Conservation (phyloP, 2,329 filamentous ascomycete species). For the Camptophora hylomeconis region DNA sequence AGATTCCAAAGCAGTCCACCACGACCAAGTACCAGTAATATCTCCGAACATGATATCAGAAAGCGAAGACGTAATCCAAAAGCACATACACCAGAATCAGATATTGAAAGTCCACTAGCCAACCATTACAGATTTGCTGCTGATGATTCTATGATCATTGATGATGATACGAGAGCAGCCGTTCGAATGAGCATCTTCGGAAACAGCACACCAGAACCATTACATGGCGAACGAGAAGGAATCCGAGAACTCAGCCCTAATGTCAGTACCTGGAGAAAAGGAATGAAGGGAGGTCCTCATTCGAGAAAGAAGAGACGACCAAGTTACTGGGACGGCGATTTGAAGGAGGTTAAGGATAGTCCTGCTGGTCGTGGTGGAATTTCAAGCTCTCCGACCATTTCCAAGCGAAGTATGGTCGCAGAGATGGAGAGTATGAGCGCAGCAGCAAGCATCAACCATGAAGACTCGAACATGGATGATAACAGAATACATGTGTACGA, state of each 20-base stretch:
- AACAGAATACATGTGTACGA: too few species aligned
- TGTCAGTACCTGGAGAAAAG: constrained; percentile 13
- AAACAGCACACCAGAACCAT: constrained; percentile 3
- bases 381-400: constrained; percentile 4
- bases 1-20: constrained; percentile 17
- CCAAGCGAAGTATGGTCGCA: constrained; percentile 4
- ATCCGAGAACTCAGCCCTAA: constrained; percentile 16
- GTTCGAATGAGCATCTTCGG: constrained; percentile 15
- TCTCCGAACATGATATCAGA: constrained; percentile 3
- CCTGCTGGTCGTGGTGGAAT: constrained; percentile 12
- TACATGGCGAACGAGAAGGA: constrained; percentile 4
- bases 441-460: too few species aligned
- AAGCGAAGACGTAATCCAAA: constrained; percentile 1
- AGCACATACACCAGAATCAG: constrained; percentile 3
- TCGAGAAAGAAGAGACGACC: constrained; percentile 14
- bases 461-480: too few species aligned
- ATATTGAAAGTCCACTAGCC: constrained; percentile 7
- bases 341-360: constrained; percentile 14
- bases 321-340: constrained; percentile 17
- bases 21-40: constrained; percentile 4
- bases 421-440: constrained; percentile 6
- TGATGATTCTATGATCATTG: constrained; percentile 14
- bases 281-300: constrained; percentile 3
- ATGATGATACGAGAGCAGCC: constrained; percentile 14
- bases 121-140: not conserved